A percentile compares a stretch with the other conserved stretches of the same genome.
Conservation (phyloP, 1,284 basidiomycete genomes). For the Rhodotorula glutinis region DNA sequence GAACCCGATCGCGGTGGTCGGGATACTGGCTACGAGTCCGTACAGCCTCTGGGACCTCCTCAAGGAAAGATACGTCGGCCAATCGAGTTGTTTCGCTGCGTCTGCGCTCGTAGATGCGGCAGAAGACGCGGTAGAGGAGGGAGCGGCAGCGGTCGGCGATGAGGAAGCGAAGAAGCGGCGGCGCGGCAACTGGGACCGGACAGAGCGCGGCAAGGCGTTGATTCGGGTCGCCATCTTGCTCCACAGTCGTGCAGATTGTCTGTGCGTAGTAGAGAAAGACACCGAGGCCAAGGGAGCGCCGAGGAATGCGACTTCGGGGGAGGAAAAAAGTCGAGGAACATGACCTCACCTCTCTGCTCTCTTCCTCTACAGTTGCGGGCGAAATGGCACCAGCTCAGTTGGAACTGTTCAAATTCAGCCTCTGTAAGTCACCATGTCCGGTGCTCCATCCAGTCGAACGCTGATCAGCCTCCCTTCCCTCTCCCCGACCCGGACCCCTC, state of each 20-base stretch:
- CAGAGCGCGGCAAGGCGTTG: not conserved
- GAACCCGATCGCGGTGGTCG: slow-evolving; percentile 41
- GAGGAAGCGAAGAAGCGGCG: slow-evolving; percentile 3
- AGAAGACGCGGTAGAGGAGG: not conserved
- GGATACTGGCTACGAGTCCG: slow-evolving; percentile 41
- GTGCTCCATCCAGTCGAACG: not conserved
- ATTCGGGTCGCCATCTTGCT: not conserved
- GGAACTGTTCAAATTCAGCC: slow-evolving; percentile 39
- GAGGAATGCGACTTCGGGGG: too few relatives aligned
- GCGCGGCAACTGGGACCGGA: not conserved
- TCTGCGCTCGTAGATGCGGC: not conserved
- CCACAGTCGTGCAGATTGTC: not conserved
- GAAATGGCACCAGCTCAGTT: slow-evolving; percentile 35
- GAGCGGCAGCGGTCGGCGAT: not conserved
- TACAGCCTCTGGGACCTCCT: slow-evolving; percentile 32
- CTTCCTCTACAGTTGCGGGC: too few relatives aligned
- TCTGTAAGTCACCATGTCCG: slow-evolving; percentile 25
- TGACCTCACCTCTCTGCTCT: too few relatives aligned
- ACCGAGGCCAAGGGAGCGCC: not conserved
- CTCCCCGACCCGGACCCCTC: too few relatives aligned
- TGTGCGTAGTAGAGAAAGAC: not conserved
- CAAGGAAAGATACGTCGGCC: slow-evolving; percentile 41
- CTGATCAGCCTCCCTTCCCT: not conserved
- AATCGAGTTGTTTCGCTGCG: slow-evolving; percentile 20
- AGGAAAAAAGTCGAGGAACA: too few relatives aligned